Evolutionary conservation across 305 asterid species (phyloP), one percentile per base, ranked within the genome.

Genomic region (Striga hermonthica): DNA sequence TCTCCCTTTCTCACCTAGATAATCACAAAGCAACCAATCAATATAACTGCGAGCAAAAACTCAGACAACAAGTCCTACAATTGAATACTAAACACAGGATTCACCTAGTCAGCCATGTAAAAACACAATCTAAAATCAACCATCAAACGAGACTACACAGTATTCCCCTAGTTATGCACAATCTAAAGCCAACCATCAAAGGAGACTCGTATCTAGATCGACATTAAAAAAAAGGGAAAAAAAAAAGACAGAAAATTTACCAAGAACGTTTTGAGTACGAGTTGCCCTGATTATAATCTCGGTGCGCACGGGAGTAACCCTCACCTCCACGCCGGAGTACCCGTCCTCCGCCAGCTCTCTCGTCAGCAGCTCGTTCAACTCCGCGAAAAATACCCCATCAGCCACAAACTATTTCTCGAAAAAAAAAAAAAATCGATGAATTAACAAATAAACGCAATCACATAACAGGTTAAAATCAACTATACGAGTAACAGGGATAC

Each of bases 271-370:
- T 34, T 78, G 85, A 11, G 85, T 81, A 16, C 87, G 85, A 11
- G 85, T 81, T 4, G 86, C 86, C 76, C 86, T 79, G n/a, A 81
- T 81, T 31, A 84, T 74, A 58, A 81, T 79, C 82, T 84, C 87
- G 15, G 86, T 80, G 5, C 86, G 81, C 86, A 82, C 73, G 6
- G 84, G 84, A 0, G 86, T 79, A 14, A 83, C 86, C 65, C 84
- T 64, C 39, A 79, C 85, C 77, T 78, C 83, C 43, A 66, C 75
- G 7, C 76, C 76, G 47, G 72, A 71, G 76, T 67, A 77, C 12
- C 76, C 81, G 14, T 71, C 79, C 75, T 73, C 79, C 49, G 67
- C 78, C 65, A 72, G 70, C 61, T 72, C 72, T 57, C 79, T 68
- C 53, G 53, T 71, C 31, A 68, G 71, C 50, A 60, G 13, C 70